Percentiles rank a stretch among this genome's conserved stretches.
These are phyloP conservation scores for Ilex paraguariensis DNA, from an alignment of 305 asterid species.

Conservation along the genomic window DNA sequence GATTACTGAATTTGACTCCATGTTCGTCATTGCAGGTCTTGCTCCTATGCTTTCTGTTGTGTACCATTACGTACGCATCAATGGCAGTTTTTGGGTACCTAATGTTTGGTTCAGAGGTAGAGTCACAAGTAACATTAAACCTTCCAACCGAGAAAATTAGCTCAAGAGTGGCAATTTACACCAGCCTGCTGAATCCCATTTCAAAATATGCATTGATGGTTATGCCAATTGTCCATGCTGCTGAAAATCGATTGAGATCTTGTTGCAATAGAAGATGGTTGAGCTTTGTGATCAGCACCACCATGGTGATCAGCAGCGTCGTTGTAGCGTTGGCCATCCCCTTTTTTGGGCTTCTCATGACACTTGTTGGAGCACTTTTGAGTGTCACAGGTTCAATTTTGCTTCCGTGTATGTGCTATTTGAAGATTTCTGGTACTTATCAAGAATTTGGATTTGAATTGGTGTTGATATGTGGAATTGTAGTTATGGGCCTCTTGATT, in stretches of 20 bases:
- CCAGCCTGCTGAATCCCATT: neutral
- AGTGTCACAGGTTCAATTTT: neutral
- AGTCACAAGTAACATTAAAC: conserved; percentile 1
- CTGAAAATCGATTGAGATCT: neutral
- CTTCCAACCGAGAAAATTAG: neutral
- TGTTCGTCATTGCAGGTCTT: neutral
- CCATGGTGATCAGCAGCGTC: neutral
- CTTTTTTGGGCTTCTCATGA: neutral
- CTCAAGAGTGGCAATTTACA: neutral
- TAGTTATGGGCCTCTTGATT: too few species aligned
- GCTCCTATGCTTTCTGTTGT: neutral
- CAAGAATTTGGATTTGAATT: neutral
- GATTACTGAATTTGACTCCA: too few species aligned
- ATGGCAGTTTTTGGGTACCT: conserved; percentile 2
- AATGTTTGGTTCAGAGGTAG: conserved; percentile 1
- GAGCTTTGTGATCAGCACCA: neutral
- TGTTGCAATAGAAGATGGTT: neutral
- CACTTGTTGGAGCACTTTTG: neutral
- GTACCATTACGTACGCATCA: neutral
- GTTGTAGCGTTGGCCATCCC: neutral
- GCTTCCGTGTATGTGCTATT: neutral
- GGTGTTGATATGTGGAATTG: neutral
- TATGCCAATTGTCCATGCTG: neutral
- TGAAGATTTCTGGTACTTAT: neutral
- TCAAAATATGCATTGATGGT: neutral